Evolutionary conservation across 2,329 filamentous ascomycete genomes (phyloP).

Genomic region (Colletotrichum siamense): DNA sequence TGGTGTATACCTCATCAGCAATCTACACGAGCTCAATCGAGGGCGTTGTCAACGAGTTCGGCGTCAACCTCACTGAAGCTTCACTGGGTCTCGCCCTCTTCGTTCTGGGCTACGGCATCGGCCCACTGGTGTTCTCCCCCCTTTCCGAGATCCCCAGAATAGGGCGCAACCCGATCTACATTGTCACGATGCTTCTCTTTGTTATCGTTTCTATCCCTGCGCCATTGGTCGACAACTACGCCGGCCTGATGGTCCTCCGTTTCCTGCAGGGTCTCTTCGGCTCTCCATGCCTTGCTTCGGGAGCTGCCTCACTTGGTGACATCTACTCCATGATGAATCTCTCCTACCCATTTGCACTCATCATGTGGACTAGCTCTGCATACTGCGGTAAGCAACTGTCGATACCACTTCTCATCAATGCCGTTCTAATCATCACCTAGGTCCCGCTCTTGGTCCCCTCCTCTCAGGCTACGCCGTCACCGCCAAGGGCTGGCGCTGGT

Average conservation of each 20-base stretch:
- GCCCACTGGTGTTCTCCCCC: constrained; percentile 70
- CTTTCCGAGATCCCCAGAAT: constrained; percentile 70
- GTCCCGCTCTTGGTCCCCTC: constrained; percentile 62
- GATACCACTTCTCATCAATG: not conserved
- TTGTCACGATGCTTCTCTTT: constrained; percentile 71
- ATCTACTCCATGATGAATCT: constrained; percentile 61
- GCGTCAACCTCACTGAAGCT: constrained; percentile 55
- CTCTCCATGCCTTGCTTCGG: constrained; percentile 67
- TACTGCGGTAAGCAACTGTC: constrained; percentile 32
- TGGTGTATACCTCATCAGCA: constrained; percentile 57
- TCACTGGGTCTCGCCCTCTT: constrained; percentile 67
- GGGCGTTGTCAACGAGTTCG: constrained; percentile 58
- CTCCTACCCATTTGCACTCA: constrained; percentile 56
- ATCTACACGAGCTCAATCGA: constrained; percentile 52
- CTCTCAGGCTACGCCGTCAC: constrained; percentile 66
- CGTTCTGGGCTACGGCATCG: constrained; percentile 68
- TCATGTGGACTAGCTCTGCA: constrained; percentile 58
- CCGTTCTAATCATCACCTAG: not conserved
- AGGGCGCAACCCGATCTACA: constrained; percentile 72
- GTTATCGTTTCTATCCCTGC: constrained; percentile 71
- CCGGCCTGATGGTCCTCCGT: constrained; percentile 67
- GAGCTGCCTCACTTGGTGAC: constrained; percentile 56
- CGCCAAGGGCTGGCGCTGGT: constrained; percentile 67
- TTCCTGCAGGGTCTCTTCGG: constrained; percentile 73
- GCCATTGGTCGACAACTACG: constrained; percentile 66